A percentile compares a stretch with the other conserved stretches of the same genome.
phyloP scores from a whole-genome alignment of 2,329 filamentous ascomycete species.

The Penicillium capsulatum region DNA sequence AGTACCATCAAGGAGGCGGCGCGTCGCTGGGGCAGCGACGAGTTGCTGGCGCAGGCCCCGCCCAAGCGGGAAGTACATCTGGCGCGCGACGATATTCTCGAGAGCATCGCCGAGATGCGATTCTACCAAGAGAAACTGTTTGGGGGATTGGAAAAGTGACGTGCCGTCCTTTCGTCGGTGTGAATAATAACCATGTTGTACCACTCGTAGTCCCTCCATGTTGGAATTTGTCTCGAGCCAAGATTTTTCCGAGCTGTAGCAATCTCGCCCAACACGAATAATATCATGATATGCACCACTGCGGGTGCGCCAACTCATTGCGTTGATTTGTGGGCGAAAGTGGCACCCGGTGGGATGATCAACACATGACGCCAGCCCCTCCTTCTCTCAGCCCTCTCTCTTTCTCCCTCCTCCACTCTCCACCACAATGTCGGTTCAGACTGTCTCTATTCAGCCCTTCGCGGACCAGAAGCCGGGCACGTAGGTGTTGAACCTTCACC shows the following conservation, averaged over 20 bases:
- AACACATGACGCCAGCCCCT: slow-evolving; percentile 25
- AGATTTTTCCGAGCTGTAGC: too few species aligned
- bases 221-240: too few species aligned
- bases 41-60: slow-evolving; percentile 60
- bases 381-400: slow-evolving; percentile 18
- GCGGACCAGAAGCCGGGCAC: slow-evolving; percentile 98
- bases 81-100: slow-evolving; percentile 82
- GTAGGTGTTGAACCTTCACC: slow-evolving; percentile 57
- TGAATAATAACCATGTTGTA: too few species aligned
- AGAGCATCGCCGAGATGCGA: slow-evolving; percentile 87
- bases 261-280: too few species aligned
- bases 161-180: background rate
- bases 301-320: too few species aligned
- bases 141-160: slow-evolving; percentile 15
- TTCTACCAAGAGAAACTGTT: slow-evolving; percentile 77
- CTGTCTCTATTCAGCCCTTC: slow-evolving; percentile 78
- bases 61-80: slow-evolving; percentile 73
- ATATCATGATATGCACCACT: too few species aligned
- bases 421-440: slow-evolving; percentile 66
- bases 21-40: slow-evolving; percentile 68
- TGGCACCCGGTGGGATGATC: slow-evolving; percentile 19
- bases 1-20: slow-evolving; percentile 89
- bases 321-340: background rate
- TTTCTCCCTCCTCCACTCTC: slow-evolving; percentile 4
- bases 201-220: too few species aligned